Conservation (phyloP, 495 filamentous ascomycete genomes). For the Daldinia childiae region DNA sequence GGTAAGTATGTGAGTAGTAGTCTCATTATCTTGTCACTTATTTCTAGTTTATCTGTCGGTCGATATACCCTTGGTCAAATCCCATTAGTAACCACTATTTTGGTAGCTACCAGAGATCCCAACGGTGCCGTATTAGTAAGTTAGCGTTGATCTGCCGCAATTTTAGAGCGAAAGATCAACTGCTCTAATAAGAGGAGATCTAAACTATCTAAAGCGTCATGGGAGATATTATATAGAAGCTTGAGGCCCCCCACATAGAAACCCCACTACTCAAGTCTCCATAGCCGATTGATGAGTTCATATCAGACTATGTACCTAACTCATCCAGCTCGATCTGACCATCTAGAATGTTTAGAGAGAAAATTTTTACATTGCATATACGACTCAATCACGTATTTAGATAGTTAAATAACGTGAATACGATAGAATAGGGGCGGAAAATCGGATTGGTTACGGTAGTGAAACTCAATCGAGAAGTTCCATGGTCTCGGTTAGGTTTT, state of each 20-base stretch:
- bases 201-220: conserved; percentile 28
- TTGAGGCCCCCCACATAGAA: conserved; percentile 20
- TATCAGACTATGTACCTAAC: neutral
- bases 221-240: neutral
- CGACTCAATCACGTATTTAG: neutral
- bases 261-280: conserved; percentile 14
- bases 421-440: neutral
- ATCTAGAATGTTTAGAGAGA: conserved; percentile 8
- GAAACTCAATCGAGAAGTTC: conserved; percentile 33
- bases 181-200: conserved; percentile 1
- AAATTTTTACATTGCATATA: neutral
- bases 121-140: conserved; percentile 3
- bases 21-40: neutral
- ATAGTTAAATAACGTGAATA: neutral
- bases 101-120: conserved; percentile 5
- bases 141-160: conserved; percentile 10
- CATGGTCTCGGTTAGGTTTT: conserved; percentile 24
- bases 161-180: conserved; percentile 7
- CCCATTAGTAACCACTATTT: neutral
- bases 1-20: neutral
- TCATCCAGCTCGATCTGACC: neutral
- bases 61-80: neutral
- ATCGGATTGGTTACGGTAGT: neutral
- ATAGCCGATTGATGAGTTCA: conserved; percentile 26
- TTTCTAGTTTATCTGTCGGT: neutral